These are phyloP conservation scores for Exutisphaerella laricina DNA, from an alignment of 2,329 filamentous ascomycete species.

Conservation along the genomic window DNA sequence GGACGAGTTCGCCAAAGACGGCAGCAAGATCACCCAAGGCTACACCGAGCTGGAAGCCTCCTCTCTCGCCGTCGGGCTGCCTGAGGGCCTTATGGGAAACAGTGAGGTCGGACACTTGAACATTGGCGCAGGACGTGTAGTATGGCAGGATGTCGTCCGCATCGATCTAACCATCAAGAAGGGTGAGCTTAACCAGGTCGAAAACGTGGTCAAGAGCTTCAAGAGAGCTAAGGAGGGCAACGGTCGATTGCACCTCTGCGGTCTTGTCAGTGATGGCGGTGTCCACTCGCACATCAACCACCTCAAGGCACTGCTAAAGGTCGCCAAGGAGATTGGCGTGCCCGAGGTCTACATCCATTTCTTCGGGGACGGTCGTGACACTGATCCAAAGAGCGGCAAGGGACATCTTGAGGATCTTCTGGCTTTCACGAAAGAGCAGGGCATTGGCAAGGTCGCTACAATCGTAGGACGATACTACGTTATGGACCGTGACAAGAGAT, in stretches of 20 bases:
- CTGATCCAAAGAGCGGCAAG: constrained; percentile 88
- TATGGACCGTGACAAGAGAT: constrained; percentile 99
- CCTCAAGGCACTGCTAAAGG: constrained; percentile 77
- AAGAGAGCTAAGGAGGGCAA: constrained; percentile 77
- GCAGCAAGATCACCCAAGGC: constrained; percentile 69
- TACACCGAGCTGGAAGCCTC: constrained; percentile 94
- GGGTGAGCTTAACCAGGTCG: constrained; percentile 67
- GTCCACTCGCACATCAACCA: constrained; percentile 95
- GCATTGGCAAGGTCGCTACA: constrained; percentile 80
- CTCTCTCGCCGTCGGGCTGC: constrained; percentile 88
- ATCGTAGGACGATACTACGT: constrained; percentile 95
- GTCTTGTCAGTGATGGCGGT: constrained; percentile 90
- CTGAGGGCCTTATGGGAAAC: constrained; percentile 98
- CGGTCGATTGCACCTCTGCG: constrained; percentile 85
- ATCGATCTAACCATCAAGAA: constrained; percentile 93
- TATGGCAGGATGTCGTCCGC: constrained; percentile 89
- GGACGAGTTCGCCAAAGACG: constrained; percentile 68
- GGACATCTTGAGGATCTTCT: constrained; percentile 84
- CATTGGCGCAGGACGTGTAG: constrained; percentile 93
- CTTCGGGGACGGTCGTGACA: constrained; percentile 96
- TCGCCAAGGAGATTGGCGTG: constrained; percentile 81
- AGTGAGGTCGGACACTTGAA: constrained; percentile 98
- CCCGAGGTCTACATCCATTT: constrained; percentile 97
- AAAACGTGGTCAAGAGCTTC: constrained; percentile 73
- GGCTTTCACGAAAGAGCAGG: constrained; percentile 74